A percentile compares a stretch with the other conserved stretches of the same genome.
phyloP scores from a whole-genome alignment of 164 flowering plant species.

The Kalanchoe fedtschenkoi region DNA sequence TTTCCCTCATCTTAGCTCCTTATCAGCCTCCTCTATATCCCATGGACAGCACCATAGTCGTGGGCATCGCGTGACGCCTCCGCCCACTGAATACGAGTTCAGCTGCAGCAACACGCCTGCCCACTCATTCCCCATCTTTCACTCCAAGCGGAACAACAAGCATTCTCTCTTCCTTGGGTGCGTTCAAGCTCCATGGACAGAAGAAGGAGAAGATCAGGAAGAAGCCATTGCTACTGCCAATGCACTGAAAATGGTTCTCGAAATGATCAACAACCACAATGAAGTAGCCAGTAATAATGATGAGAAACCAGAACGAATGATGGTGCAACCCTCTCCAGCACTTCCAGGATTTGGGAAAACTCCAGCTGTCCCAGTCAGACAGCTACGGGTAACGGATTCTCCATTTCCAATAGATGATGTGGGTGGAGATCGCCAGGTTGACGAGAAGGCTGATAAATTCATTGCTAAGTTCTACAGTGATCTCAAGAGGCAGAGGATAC shows the following conservation, averaged over 20 bases:
- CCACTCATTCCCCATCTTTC: conserved; percentile 11
- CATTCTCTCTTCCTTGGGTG: conserved; percentile 20
- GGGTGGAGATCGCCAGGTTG: conserved; percentile 29
- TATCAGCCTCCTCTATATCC: conserved; percentile 6
- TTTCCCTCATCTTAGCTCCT: conserved; percentile 23
- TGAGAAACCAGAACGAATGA: too few relatives aligned
- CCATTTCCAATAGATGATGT: conserved; percentile 38
- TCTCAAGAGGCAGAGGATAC: conserved; percentile 35
- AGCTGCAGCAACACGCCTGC: conserved; percentile 56
- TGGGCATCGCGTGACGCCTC: conserved; percentile 8
- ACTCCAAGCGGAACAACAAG: conserved; percentile 11
- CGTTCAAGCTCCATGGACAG: conserved; percentile 20
- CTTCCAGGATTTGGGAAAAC: conserved; percentile 44
- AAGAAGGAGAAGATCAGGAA: conserved; percentile 22
- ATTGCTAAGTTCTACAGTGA: conserved; percentile 57
- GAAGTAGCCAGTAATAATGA: neutral
- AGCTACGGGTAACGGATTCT: conserved; percentile 56
- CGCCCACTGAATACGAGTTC: conserved; percentile 40
- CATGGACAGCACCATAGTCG: neutral
- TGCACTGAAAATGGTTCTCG: conserved; percentile 26
- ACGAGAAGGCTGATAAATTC: conserved; percentile 70
- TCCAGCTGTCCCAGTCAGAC: conserved; percentile 40
- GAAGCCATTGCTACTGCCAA: conserved; percentile 10
- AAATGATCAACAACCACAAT: conserved; percentile 24
- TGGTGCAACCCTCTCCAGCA: conserved; percentile 25